These are phyloP conservation scores for Yamadazyma taylorii DNA, from an alignment of 1,139 yeast species.

Conservation along the genomic window DNA sequence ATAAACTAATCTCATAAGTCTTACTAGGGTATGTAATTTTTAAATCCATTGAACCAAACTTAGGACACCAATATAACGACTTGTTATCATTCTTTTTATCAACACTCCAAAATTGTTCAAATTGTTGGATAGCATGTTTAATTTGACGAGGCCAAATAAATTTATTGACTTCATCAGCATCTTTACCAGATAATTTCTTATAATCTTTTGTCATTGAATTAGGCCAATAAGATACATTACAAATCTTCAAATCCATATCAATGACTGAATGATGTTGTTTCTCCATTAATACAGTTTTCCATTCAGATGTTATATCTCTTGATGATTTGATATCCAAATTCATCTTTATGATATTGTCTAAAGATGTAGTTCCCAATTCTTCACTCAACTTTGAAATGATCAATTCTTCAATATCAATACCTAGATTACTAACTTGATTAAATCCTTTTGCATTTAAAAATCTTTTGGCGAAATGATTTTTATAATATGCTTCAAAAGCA, in stretches of 20 bases:
- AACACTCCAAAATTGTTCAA: conserved; percentile 48
- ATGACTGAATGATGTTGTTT: conserved; percentile 21
- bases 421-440: conserved; percentile 16
- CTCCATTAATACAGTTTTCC: conserved; percentile 31
- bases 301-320: conserved; percentile 56
- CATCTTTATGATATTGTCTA: conserved; percentile 86
- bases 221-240: conserved; percentile 54
- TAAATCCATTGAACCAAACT: conserved; percentile 79
- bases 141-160: conserved; percentile 49
- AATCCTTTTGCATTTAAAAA: conserved; percentile 53
- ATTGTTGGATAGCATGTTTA: conserved; percentile 36
- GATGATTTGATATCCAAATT: conserved; percentile 77
- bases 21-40: conserved; percentile 63
- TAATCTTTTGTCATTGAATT: conserved; percentile 55
- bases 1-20: conserved; percentile 77
- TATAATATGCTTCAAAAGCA: conserved; percentile 81
- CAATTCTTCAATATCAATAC: conserved; percentile 64
- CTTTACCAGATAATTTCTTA: conserved; percentile 46
- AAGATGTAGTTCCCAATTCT: conserved; percentile 79
- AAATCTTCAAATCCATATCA: conserved; percentile 53
- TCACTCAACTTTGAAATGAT: conserved; percentile 70
- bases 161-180: conserved; percentile 37
- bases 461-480: conserved; percentile 86
- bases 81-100: conserved; percentile 70
- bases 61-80: conserved; percentile 79